phyloP scores from a whole-genome alignment of 1,284 basidiomycete species.

The Sanghuangporus sanghuang region DNA sequence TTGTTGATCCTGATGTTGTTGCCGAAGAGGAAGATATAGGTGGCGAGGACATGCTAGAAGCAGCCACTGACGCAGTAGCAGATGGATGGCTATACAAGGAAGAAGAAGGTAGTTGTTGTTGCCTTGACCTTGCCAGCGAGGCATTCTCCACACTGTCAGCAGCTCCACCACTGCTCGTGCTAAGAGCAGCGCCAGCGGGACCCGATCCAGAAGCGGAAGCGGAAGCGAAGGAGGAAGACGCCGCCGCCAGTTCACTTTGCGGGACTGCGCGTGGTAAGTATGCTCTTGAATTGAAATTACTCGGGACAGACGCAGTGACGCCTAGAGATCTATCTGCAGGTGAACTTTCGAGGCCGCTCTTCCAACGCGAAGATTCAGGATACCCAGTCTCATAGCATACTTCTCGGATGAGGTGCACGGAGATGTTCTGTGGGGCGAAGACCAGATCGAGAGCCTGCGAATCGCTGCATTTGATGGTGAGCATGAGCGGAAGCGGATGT shows the following conservation, averaged over 20 bases:
- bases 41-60: background rate
- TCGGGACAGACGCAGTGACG: background rate
- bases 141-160: background rate
- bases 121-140: background rate
- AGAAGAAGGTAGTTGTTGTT: background rate
- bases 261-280: background rate
- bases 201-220: background rate
- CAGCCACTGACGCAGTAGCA: background rate
- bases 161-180: background rate
- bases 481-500: slow-evolving; percentile 39
- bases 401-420: slow-evolving; percentile 37
- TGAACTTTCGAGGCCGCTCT: background rate
- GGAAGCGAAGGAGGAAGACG: background rate
- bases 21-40: background rate
- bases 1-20: background rate
- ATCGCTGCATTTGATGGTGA: slow-evolving; percentile 37
- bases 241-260: background rate
- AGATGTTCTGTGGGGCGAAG: slow-evolving; percentile 34
- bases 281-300: background rate
- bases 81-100: background rate
- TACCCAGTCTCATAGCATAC: slow-evolving; percentile 31
- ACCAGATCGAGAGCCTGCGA: slow-evolving; percentile 38
- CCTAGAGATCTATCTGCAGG: slow-evolving; percentile 2
- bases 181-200: background rate
- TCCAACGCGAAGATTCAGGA: slow-evolving; percentile 19